Base-by-base conservation (phyloP, 805 yeast species). In the Starmerella stellata region DNA sequence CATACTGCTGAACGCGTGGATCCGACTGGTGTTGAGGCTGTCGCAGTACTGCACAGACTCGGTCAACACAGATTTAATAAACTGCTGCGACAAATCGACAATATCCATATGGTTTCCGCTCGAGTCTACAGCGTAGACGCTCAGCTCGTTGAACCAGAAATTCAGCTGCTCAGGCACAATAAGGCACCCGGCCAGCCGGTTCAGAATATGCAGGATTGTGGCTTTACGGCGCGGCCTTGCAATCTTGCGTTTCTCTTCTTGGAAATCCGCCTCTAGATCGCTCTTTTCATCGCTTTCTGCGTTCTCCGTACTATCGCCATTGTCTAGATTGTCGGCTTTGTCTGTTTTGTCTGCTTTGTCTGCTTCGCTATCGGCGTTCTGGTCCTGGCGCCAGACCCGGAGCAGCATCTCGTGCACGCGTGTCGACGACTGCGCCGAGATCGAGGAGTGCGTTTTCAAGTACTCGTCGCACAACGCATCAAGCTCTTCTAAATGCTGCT, bases 91-190 rank as follows among this genome's bases (percentile, higher is more conserved):
- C 5, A 53, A 49, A 18, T 44, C 42, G 2, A 60, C 65, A 1
- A 68, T 57, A 5, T 49, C 50, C n/a, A 61, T 47, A 39, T 61
- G 64, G 38, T 56, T 59, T 2, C 78, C 75, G 0, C 76, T 74
- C 27, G 77, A 69, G 47, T 74, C 75, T 3, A 73, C 57, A 0
- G 77, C 73, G 1, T 70, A 68, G 11, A 58, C 57, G 11, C 65
- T 48, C 41, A 70, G 65, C 27, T 65, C 59, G 21, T 59, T 55
- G 35, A 70, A 59, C 79, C 80, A 75, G 30, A 59, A 52, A 18
- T 51, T 44, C 8, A 68, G 44, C 29, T 54, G 50, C 7, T 56
- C 50, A 13, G 38, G 35, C 30, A 49, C 45, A 21, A 51, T 47
- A 9, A 62, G 40, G 24, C 56, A 48, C 1, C 61, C 57, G 3